These are phyloP conservation scores for Talaromyces atroroseus DNA, from an alignment of 2,329 filamentous ascomycete species.

Conservation along the genomic window DNA sequence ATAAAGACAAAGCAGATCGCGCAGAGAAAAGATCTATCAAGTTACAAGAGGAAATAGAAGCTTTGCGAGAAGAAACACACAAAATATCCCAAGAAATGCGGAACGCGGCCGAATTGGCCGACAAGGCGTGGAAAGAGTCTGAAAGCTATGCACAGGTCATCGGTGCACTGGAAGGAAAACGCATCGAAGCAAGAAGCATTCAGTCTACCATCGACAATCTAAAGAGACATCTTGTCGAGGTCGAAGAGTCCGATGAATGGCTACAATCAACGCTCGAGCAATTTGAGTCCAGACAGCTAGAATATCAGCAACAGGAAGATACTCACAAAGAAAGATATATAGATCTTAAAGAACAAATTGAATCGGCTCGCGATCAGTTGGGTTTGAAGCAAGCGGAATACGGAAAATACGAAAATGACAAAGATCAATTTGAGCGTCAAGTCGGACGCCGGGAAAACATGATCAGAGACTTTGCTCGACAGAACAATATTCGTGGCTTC, in stretches of 20 bases:
- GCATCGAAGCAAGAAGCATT: conserved; percentile 65
- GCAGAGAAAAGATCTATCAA: conserved; percentile 60
- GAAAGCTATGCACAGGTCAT: conserved; percentile 70
- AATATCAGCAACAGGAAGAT: conserved; percentile 60
- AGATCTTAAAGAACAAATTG: conserved; percentile 53
- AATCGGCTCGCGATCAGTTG: conserved; percentile 39
- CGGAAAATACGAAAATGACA: conserved; percentile 78
- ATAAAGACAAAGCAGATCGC: conserved; percentile 78
- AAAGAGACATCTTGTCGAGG: conserved; percentile 65
- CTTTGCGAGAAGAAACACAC: conserved; percentile 57
- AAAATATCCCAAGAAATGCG: conserved; percentile 48
- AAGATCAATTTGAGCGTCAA: conserved; percentile 79
- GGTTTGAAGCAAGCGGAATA: conserved; percentile 40
- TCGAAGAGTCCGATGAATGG: conserved; percentile 71
- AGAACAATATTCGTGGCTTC: conserved; percentile 76
- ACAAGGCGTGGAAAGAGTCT: conserved; percentile 65
- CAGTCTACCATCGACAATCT: conserved; percentile 66
- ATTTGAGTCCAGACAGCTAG: conserved; percentile 68
- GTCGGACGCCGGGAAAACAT: conserved; percentile 64
- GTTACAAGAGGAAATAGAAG: conserved; percentile 58
- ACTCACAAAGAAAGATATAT: conserved; percentile 60
- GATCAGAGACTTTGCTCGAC: conserved; percentile 70
- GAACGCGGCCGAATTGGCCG: conserved; percentile 46
- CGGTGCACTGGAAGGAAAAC: conserved; percentile 69
- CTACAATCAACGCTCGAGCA: conserved; percentile 66